Evolutionary conservation across 768 basidiomycete genomes (phyloP), one percentile per base, ranked within the genome.

Genomic region (Hortiboletus flavorubellus): DNA sequence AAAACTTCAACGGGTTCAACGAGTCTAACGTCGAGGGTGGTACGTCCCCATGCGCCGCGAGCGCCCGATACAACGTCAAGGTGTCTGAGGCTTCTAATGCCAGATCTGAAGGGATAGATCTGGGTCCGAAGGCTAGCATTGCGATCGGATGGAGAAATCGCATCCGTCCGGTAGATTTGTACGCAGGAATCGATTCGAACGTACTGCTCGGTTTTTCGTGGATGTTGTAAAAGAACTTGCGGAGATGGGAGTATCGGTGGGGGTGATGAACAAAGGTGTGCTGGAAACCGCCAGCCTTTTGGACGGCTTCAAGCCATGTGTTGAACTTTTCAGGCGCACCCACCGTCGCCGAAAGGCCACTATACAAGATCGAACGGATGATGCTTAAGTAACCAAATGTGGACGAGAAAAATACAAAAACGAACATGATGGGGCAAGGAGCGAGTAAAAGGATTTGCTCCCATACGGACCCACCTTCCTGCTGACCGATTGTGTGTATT

Each of bases 361-460:
- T 87, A 42, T 11, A 55, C 12, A 16, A 26, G 18, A 49, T 31
- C 12, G 33, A 21, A 42, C 1, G 30, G 12, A 41, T 42, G 16
- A 43, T 21, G 9, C n/a, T 38, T 34, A 48, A 21, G 21, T 21
- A 21, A 30, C n/a, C 12, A 38, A 18, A 53, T 10, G 21, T 5
- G 14, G 3, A 37, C 2, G n/a, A 38, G 8, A 8, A 47, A 46
- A 40, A 26, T 2, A n/a, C 35, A 57, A 26, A 46, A 43, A 71
- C 80, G 38, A 38, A 87, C 86, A 89, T 87, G 57, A 89, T 76
- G 2, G 87, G 87, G 59, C 85, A 87, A 18, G 85, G 85, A 9
- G 86, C 81, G 14, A 89, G 70, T 6, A 89, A 68, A 8, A 89
- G 72, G n/a, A 87, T 83, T 61, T 88, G 84, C 60, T 89, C 86